These are phyloP conservation scores for Raphanus hybrid DNA, from an alignment of 441 rosid genomes.

Conservation along the genomic window DNA sequence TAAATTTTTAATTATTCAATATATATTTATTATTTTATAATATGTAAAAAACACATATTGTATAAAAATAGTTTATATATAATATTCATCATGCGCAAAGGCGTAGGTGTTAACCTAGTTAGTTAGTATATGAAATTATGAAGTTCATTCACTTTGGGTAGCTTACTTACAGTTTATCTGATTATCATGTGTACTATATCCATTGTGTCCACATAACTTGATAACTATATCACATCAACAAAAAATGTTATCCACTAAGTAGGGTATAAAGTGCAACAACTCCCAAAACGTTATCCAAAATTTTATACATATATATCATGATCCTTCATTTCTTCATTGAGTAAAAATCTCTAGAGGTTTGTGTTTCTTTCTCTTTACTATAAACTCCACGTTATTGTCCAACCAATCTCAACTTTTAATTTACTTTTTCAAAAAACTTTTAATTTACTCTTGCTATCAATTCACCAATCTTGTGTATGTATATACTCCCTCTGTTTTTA, in stretches of 20 bases:
- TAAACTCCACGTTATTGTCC: neutral
- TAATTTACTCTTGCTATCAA: neutral
- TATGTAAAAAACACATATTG: too few species aligned
- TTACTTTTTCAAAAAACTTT: neutral
- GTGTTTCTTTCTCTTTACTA: neutral
- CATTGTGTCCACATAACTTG: constrained; percentile 26
- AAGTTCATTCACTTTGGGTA: neutral
- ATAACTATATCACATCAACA: constrained; percentile 23
- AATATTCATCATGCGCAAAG: too few species aligned
- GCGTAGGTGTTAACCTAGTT: neutral
- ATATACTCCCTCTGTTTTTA: too few species aligned
- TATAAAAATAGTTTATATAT: too few species aligned
- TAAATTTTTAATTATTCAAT: too few species aligned
- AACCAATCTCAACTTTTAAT: neutral
- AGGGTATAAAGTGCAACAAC: constrained; percentile 43
- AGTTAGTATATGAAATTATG: neutral
- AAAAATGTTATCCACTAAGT: neutral
- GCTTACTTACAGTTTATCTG: neutral
- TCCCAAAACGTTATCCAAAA: constrained; percentile 31
- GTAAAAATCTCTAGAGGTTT: constrained; percentile 9
- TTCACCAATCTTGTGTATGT: neutral
- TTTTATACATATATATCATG: neutral
- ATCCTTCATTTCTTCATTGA: neutral
- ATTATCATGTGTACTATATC: constrained; percentile 34
- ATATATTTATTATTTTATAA: too few species aligned